Evolutionary conservation across 495 filamentous ascomycete genomes (phyloP), one percentile per base, ranked within the genome.

Genomic region (Letharia columbiana): DNA sequence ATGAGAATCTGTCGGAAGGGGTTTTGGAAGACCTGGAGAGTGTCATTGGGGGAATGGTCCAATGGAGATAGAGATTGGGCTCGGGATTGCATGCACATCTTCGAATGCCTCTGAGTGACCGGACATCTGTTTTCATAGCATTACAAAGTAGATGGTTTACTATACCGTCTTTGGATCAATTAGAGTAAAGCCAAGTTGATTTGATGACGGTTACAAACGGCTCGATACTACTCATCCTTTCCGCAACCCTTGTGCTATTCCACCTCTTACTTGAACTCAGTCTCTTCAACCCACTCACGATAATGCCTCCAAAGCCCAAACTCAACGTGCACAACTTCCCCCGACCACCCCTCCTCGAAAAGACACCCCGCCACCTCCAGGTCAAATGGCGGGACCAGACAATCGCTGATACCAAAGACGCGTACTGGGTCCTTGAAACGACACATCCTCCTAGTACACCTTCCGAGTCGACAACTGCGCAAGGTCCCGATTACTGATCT

Each of bases 361-460:
- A 73, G 66, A 80, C 75, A 33, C 66, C 76, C 20, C 71, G 78
- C 41, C 80, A 83, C 71, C 76, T 86, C 35, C 78, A 78, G 66
- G 75, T 86, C 63, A 82, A 79, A 71, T 84, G 79, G 77, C 72
- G 81, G 45, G 58, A 72, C 45, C 72, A 80, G 42, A 73, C 77
- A 64, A 80, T 85, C 62, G 83, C 81, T 15, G 82, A 84, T 47
- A 83, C 83, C 17, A 78, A 75, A 64, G 77, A 82, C 44, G 81
- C 75, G 6, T 84, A 79, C 73, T 84, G 83, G 82, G 82, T 83
- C n/a, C 71, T 86, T 60, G 83, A 86, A 73, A 84, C 81, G 41
- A 77, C 80, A 69, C 83, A 85, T 65, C 79, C 83, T 58, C 83
- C 83, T 5, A 83, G 78, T 82, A 62, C 23, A 72, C 73, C 5